Base-by-base conservation (phyloP, 2,329 filamentous ascomycete species). In the Esteya vermicola region DNA sequence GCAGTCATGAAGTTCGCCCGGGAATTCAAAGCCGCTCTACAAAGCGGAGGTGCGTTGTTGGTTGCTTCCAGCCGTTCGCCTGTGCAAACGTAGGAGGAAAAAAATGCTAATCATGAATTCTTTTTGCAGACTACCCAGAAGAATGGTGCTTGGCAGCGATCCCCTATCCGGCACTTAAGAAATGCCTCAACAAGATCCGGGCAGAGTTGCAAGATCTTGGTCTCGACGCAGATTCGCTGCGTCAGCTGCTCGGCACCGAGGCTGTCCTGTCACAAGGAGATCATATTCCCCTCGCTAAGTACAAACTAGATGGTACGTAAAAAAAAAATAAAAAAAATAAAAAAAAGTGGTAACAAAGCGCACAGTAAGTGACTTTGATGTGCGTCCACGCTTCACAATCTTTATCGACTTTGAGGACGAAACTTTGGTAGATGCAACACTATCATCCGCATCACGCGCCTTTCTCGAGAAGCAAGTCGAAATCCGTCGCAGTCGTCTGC, bases 1-100 rank as follows among this genome's bases (percentile, higher is more conserved):
- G 39, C 44, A 46, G 48, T n/a, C 40, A 93, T 93, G 85, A 93
- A 93, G 67, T 93, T 93, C 59, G 84, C 78, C 22, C 82, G 81
- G 54, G 72, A 78, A 52, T 91, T 85, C 56, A 75, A 78, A 54
- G 72, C 79, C 50, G 70, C 72, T 37, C 68, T 93, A n/a, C 27
- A 38, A 32, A 49, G 47, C 39, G 47, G 45, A 35, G 43, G 43
- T 45, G 16, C 8, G 43, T 38, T 14, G 27, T 13, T 13, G 25
- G 7, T 26, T 13, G 25, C 8, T 8, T 13, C 8, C 7, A 13
- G 25, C 25, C 25, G 25, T 26, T 7, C 25, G 25, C n/a, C n/a
- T n/a, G 13, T 26, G 25, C 25, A 26, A 8, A 13, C 25, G 26
- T 13, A 4, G 10, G 7, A 8, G n/a, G 18, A 18, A 14, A n/a